Base-by-base conservation (phyloP, 805 yeast species). In the Yarrowia alimentaria region DNA sequence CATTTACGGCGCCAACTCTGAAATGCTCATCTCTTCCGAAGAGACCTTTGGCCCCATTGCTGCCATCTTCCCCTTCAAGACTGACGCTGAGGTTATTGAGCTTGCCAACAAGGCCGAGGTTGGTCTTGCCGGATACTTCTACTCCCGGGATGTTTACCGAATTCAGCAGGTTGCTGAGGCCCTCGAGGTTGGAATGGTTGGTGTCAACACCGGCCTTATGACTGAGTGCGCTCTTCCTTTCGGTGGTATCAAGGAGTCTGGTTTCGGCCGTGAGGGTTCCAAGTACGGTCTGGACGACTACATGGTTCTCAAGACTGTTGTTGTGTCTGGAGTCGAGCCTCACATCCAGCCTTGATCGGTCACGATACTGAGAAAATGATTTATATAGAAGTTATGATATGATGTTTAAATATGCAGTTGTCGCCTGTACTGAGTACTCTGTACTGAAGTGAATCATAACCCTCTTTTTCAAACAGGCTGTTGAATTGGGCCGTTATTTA, bases 21-120 rank as follows among this genome's bases (percentile, higher is more conserved):
- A 71, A 16, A 84, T 85, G 79, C 56, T 64, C 32, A 77, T 85
- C 25, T 71, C 75, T 57, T 57, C 64, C n/a, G 89, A 84, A 58
- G 94, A 85, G 64, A 84, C 90, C 2, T 85, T 85, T 64, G 94
- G 93, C 2, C 94, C 94, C 2, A 71, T 85, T 13, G 85, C 85
- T 14, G 85, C 88, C 1, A 65, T 86, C 47, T 76, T 83, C 62
- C 77, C 75, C 60, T 85, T 85, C 61, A 63, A 65, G 31, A 64
- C 79, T n/a, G 84, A 78, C 40, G 82, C 79, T 35, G 85, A 83
- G 61, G 90, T 78, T 4, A 43, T 85, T 7, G 64, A 61, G 48
- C 60, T 71, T 52, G 90, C 93, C 18, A 86, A 86, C 66, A 72
- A 72, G 55, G 77, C 81, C 8, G 80, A 77, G 10, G 85, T 79